Evolutionary conservation across 768 basidiomycete species (phyloP).

Genomic region (Leccinum imitatum): DNA sequence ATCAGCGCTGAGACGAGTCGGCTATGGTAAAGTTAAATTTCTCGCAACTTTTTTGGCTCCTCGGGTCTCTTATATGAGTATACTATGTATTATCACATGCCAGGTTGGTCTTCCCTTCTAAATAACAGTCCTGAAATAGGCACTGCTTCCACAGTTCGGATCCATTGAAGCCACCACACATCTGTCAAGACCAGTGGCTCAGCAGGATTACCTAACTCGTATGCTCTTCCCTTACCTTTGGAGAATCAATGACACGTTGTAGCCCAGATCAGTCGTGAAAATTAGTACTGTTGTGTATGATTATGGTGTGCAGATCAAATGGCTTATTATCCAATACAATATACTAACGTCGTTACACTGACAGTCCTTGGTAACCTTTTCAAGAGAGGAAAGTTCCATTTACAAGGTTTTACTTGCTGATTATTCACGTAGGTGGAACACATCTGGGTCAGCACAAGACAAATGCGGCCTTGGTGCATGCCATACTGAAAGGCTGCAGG

Average conservation of each 20-base stretch:
- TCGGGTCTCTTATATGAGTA: not conserved
- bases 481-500: no score
- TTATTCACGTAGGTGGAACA: not conserved
- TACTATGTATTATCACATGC: no score
- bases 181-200: not conserved
- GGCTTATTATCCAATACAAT: not conserved
- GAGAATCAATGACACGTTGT: not conserved
- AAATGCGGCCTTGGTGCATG: no score
- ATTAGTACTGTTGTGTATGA: not conserved
- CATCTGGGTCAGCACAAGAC: not conserved
- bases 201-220: not conserved
- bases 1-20: no score
- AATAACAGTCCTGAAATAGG: not conserved
- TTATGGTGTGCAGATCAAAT: not conserved
- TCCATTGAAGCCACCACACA: not conserved
- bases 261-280: not conserved
- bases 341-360: not conserved
- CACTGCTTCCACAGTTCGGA: not conserved
- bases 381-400: not conserved
- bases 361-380: not conserved
- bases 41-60: not conserved
- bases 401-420: not conserved
- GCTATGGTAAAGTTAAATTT: not conserved
- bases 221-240: not conserved
- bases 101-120: not conserved